Conservation (phyloP, 2,329 filamentous ascomycete species). For the Beauveria caledonica region DNA sequence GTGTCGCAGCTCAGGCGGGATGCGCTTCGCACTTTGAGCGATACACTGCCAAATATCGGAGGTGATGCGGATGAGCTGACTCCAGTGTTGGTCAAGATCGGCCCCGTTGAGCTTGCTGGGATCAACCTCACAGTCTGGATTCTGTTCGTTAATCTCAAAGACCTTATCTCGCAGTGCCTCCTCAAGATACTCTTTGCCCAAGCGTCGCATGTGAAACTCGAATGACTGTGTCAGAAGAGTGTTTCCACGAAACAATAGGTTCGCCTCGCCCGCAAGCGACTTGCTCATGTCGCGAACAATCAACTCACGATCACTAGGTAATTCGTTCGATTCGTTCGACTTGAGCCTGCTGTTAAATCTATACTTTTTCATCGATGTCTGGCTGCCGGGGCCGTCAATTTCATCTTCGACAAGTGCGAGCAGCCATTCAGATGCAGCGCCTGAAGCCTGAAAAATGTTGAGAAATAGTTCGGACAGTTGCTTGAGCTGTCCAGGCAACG, state of each 20-base stretch:
- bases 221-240: constrained; percentile 87
- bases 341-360: constrained; percentile 63
- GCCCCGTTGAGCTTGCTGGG: constrained; percentile 67
- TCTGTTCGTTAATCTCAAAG: constrained; percentile 78
- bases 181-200: constrained; percentile 88
- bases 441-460: constrained; percentile 93
- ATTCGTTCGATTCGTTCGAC: constrained; percentile 61
- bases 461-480: constrained; percentile 78
- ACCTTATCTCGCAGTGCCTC: constrained; percentile 81
- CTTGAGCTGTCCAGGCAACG: constrained; percentile 68
- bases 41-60: constrained; percentile 83
- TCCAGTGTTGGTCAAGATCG: constrained; percentile 79
- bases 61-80: constrained; percentile 64
- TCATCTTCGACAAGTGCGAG: constrained; percentile 92
- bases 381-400: constrained; percentile 85
- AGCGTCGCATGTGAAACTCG: constrained; percentile 89
- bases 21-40: constrained; percentile 60
- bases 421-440: constrained; percentile 78
- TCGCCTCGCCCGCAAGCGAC: constrained; percentile 77
- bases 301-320: constrained; percentile 57
- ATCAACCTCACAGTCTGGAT: constrained; percentile 92
- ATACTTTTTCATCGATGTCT: constrained; percentile 65
- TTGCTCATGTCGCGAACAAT: constrained; percentile 71
- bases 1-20: constrained; percentile 73
- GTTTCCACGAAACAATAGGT: constrained; percentile 90